Base-by-base conservation (phyloP, 2,329 filamentous ascomycete genomes). In the Xylaria sp. region DNA sequence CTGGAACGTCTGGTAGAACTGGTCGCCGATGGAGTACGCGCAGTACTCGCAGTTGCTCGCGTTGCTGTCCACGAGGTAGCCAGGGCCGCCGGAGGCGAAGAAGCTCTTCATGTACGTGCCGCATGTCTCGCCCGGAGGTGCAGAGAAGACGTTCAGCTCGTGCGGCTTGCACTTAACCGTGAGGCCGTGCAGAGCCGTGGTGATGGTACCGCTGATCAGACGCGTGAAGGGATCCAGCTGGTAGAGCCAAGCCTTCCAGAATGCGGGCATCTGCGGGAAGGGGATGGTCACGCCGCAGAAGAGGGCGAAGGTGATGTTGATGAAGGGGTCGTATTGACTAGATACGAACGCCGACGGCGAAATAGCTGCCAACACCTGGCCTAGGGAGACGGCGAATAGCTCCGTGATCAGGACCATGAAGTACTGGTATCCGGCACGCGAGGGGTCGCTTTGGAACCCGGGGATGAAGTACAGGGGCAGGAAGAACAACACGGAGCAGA, bases 271-370 rank as follows among this genome's bases (percentile, higher is more conserved):
- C 73, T 90, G 85, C 0, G 87, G 83, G 48, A 86, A 83, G 0
- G 91, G 88, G 54, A 95, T 90, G 0, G 90, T 89, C 62, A 96
- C 91, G 73, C 91, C 91, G 69, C 90, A 95, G 83, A 96, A 95
- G 23, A 95, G 81, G 1, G 88, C 83, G 70, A 95, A 93, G 60
- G 88, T 85, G 72, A 94, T 90, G 73, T 92, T 87, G 71, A 94
- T 77, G 71, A 92, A 90, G 0, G 92, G 91, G 67, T 95, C 92
- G 65, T 91, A 82, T 66, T 93, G 85, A 11, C 88, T 85, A 0
- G 89, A 86, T 67, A 95, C 90, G 74, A 91, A 91, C 1, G 89
- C 85, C 23, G 83, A 86, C 0, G 92, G 90, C 0, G 91, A 94
- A 58, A 93, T 75, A 0, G 92, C 86, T 0, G 90, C 87, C 3